These are phyloP conservation scores for Coemansia sp. DNA, from an alignment of 192 early-diverging fungal species.

Conservation along the genomic window DNA sequence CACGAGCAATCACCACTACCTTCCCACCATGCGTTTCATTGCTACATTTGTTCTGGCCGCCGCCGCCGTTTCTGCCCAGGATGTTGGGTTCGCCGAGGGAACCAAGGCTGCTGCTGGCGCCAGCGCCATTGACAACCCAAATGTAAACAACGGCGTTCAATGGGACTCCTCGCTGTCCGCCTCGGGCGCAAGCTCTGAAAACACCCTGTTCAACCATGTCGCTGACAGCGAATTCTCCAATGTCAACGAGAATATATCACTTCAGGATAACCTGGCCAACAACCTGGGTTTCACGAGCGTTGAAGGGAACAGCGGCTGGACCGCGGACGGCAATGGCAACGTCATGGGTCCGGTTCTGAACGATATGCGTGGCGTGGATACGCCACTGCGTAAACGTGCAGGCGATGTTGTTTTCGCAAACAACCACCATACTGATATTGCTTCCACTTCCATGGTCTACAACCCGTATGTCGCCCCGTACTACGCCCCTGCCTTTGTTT, in stretches of 20 bases:
- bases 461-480: neutral
- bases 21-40: conserved; percentile 23
- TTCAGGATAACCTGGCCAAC: conserved; percentile 31
- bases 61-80: conserved; percentile 24
- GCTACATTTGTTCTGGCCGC: conserved; percentile 13
- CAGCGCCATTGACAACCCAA: conserved; percentile 31
- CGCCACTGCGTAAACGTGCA: conserved; percentile 12
- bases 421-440: conserved; percentile 2
- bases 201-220: conserved; percentile 25
- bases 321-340: conserved; percentile 32
- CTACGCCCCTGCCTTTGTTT: neutral
- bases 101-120: conserved; percentile 17
- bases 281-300: conserved; percentile 19
- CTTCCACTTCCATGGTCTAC: conserved; percentile 8
- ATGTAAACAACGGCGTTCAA: conserved; percentile 38
- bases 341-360: conserved; percentile 25
- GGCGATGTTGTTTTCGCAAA: conserved; percentile 18
- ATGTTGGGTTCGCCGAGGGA: conserved; percentile 24
- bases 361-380: conserved; percentile 4
- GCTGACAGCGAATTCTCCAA: conserved; percentile 19
- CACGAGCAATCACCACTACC: neutral
- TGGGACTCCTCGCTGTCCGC: conserved; percentile 23
- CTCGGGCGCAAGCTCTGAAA: neutral
- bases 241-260: conserved; percentile 19
- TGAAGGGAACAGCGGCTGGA: conserved; percentile 32